These are phyloP conservation scores for Diplotaxis tenuifolia DNA, from an alignment of 345 rosid species.

Conservation along the genomic window DNA sequence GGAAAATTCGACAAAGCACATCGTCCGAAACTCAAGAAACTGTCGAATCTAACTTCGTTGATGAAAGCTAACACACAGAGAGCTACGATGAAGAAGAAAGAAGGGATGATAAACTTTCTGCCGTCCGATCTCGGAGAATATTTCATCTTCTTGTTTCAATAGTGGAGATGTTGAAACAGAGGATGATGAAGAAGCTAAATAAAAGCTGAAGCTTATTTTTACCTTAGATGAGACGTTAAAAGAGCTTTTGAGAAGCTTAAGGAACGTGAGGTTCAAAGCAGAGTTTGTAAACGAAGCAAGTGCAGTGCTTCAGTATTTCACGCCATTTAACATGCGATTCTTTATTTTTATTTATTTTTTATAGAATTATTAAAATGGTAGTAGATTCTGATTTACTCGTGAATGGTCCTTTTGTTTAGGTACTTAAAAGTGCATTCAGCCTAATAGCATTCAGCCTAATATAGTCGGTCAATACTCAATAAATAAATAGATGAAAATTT, in stretches of 20 bases:
- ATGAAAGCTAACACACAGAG: conserved; percentile 61
- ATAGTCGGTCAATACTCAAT: no score
- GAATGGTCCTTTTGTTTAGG: background rate
- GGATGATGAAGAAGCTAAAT: conserved; percentile 10
- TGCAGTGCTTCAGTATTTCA: conserved; percentile 32
- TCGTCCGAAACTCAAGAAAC: conserved; percentile 45
- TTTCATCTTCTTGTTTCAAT: conserved; percentile 27
- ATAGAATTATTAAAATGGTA: background rate
- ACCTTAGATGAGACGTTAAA: no score
- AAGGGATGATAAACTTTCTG: conserved; percentile 44
- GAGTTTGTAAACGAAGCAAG: conserved; percentile 41
- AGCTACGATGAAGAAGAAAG: conserved; percentile 61
- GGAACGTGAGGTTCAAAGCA: conserved; percentile 38
- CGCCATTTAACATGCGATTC: conserved; percentile 29
- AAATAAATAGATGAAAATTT: no score
- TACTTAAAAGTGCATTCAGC: background rate
- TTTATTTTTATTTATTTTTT: background rate
- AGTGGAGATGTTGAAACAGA: conserved; percentile 11
- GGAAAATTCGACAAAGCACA: conserved; percentile 43
- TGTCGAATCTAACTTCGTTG: conserved; percentile 53
- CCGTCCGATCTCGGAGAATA: conserved; percentile 27
- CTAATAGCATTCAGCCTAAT: background rate
- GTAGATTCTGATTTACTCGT: conserved; percentile 4
- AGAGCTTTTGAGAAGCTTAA: conserved; percentile 37
- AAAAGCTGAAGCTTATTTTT: background rate